These are phyloP conservation scores for Chaetoscypha palmicola DNA, from an alignment of 2,329 filamentous ascomycete genomes.

Conservation along the genomic window DNA sequence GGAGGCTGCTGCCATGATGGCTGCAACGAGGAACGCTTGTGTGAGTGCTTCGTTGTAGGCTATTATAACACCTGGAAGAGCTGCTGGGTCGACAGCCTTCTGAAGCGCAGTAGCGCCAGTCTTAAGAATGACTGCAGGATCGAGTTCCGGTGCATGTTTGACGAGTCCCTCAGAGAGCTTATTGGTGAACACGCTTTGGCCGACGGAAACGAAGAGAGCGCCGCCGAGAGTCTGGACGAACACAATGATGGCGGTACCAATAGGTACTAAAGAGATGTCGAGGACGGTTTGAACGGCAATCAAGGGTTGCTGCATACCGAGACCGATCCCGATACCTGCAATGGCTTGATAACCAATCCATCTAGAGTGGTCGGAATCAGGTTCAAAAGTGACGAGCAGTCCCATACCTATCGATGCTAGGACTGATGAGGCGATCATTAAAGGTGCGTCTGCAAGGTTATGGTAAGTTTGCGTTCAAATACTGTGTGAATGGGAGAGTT, in stretches of 20 bases:
- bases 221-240: constrained; percentile 51
- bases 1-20: constrained; percentile 40
- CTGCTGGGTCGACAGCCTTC: constrained; percentile 41
- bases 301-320: constrained; percentile 39
- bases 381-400: constrained; percentile 45
- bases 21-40: constrained; percentile 47
- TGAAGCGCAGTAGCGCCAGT: constrained; percentile 44
- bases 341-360: constrained; percentile 53
- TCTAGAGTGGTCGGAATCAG: constrained; percentile 38
- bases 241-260: constrained; percentile 26
- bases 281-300: constrained; percentile 14
- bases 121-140: constrained; percentile 31
- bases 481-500: not conserved
- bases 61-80: constrained; percentile 45
- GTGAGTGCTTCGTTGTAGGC: constrained; percentile 53
- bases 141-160: constrained; percentile 26
- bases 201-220: constrained; percentile 48
- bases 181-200: constrained; percentile 38
- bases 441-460: constrained; percentile 6
- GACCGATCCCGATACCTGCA: constrained; percentile 46
- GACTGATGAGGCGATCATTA: constrained; percentile 14
- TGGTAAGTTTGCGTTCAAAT: not conserved
- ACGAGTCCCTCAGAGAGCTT: constrained; percentile 18
- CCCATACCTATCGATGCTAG: constrained; percentile 38
- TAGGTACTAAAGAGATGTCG: constrained; percentile 11